phyloP scores from a whole-genome alignment of 495 filamentous ascomycete genomes.

The Lasiosphaeris hirsuta region DNA sequence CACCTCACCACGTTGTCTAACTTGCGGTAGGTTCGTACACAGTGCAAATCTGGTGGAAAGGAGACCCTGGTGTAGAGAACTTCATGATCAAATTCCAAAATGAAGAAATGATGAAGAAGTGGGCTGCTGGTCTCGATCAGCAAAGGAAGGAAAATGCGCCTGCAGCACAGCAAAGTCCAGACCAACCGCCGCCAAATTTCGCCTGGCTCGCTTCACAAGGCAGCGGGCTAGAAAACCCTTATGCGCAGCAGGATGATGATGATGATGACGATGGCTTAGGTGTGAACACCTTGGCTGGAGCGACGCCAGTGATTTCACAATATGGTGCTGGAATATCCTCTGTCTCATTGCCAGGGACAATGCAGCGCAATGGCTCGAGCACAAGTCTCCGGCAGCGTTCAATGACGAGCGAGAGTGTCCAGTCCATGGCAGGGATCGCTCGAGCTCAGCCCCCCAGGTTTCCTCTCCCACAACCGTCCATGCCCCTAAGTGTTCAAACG shows the following conservation, averaged over 20 bases:
- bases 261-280: slow-evolving; percentile 62
- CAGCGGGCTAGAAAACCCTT: slow-evolving; percentile 68
- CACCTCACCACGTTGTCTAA: slow-evolving; percentile 17
- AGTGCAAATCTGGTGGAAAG: slow-evolving; percentile 98
- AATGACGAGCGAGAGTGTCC: slow-evolving; percentile 66
- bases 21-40: slow-evolving; percentile 70
- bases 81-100: slow-evolving; percentile 90
- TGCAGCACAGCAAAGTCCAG: slow-evolving; percentile 29
- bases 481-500: slow-evolving; percentile 70
- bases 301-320: slow-evolving; percentile 16
- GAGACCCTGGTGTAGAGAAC: slow-evolving; percentile 92
- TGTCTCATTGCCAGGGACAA: slow-evolving; percentile 35
- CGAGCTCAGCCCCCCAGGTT: slow-evolving; percentile 64
- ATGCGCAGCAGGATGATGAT: slow-evolving; percentile 72
- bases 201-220: slow-evolving; percentile 68
- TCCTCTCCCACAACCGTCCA: slow-evolving; percentile 55
- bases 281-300: slow-evolving; percentile 16
- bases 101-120: slow-evolving; percentile 88
- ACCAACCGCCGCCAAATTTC: slow-evolving; percentile 57
- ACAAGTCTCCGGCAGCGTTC: slow-evolving; percentile 78
- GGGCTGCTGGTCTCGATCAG: slow-evolving; percentile 63
- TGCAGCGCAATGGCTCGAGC: slow-evolving; percentile 76
- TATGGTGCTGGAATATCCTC: slow-evolving; percentile 9
- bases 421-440: slow-evolving; percentile 45
- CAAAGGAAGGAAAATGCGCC: slow-evolving; percentile 55